A percentile compares a stretch with the other conserved stretches of the same genome.
These are phyloP conservation scores for Ceratobasidium sp. DNA, from an alignment of 1,284 basidiomycete genomes.

Conservation along the genomic window DNA sequence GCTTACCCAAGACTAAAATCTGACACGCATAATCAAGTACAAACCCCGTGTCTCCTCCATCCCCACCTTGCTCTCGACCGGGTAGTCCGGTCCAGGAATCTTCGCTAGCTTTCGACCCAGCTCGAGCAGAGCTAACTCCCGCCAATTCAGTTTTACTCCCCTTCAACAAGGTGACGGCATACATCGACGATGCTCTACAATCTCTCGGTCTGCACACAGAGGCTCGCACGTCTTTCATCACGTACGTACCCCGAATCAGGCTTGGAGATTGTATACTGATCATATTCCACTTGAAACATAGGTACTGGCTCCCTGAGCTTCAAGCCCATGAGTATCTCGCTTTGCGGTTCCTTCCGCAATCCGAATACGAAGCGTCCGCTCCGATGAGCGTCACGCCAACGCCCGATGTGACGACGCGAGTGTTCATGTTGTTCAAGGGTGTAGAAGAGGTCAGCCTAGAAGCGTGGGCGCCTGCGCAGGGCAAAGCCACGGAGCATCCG, in stretches of 20 bases:
- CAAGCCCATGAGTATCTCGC: constrained; percentile 60
- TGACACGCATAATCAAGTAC: not conserved
- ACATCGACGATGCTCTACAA: constrained; percentile 58
- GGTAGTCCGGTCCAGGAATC: not conserved
- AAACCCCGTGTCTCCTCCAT: not conserved
- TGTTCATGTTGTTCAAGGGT: constrained; percentile 65
- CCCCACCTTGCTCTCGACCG: constrained; percentile 3
- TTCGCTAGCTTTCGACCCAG: not conserved
- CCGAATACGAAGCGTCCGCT: constrained; percentile 60
- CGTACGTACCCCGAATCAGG: constrained; percentile 51
- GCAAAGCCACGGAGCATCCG: constrained; percentile 48
- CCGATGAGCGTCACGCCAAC: constrained; percentile 58
- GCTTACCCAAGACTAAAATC: not conserved
- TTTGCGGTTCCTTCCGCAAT: constrained; percentile 63
- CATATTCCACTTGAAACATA: not conserved
- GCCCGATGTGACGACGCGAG: constrained; percentile 62
- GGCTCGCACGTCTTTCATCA: constrained; percentile 63
- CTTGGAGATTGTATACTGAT: too few species aligned
- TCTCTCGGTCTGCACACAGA: constrained; percentile 60
- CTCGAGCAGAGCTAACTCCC: not conserved
- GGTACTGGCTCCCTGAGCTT: constrained; percentile 61
- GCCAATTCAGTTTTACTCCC: not conserved
- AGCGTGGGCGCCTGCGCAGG: constrained; percentile 51
- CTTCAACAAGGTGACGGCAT: constrained; percentile 46
- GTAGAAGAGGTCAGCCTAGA: constrained; percentile 53